Percentiles rank a stretch among this genome's conserved stretches.
Conservation (phyloP, 345 rosid species). For the Salix koriyanagi region DNA sequence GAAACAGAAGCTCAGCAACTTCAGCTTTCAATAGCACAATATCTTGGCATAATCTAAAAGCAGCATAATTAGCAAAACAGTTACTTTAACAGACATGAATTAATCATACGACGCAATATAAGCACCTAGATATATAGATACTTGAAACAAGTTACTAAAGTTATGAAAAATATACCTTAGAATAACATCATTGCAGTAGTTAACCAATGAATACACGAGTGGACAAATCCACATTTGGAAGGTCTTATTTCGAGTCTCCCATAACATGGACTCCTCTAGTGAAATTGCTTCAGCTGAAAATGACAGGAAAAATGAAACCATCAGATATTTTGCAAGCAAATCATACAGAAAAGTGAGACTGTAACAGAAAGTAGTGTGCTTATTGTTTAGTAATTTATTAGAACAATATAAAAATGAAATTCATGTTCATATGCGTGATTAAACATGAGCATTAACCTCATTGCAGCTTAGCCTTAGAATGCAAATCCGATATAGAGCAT, state of each 20-base stretch:
- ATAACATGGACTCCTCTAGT: slow-evolving; percentile 56
- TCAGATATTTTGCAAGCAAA: not conserved
- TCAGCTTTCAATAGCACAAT: slow-evolving; percentile 75
- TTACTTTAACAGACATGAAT: not conserved
- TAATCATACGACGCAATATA: not conserved
- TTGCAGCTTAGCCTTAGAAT: no score
- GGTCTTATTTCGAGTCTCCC: slow-evolving; percentile 69
- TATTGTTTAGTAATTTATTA: no score
- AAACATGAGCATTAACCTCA: no score
- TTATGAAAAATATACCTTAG: slow-evolving; percentile 47
- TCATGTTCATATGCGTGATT: no score
- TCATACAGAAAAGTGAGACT: slow-evolving; percentile 13
- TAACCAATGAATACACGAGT: slow-evolving; percentile 68
- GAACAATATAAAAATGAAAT: no score
- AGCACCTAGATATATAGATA: slow-evolving; percentile 3
- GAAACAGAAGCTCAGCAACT: slow-evolving; percentile 82
- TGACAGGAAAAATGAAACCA: slow-evolving; percentile 17
- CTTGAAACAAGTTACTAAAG: not conserved
- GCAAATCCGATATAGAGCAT: no score
- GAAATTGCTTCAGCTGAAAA: slow-evolving; percentile 55
- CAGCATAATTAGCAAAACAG: slow-evolving; percentile 12
- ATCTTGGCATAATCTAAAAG: slow-evolving; percentile 80
- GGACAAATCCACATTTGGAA: slow-evolving; percentile 90
- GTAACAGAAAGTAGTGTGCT: not conserved
- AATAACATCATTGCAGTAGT: slow-evolving; percentile 68